Evolutionary conservation across 495 filamentous ascomycete species (phyloP), one percentile per base, ranked within the genome.

Genomic region (Lophiostoma macrostomum): DNA sequence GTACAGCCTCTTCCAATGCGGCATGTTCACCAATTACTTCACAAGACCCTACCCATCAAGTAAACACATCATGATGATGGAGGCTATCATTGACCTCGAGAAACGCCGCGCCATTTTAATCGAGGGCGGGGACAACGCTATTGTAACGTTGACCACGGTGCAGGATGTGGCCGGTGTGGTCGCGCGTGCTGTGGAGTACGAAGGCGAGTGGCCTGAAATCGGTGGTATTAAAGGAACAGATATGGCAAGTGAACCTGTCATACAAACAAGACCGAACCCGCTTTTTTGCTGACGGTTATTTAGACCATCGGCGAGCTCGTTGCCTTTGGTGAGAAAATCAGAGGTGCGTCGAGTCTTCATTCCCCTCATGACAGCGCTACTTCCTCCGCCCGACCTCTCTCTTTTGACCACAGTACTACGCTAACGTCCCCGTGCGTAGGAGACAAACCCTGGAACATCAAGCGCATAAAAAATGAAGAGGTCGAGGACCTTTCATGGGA

Each of bases 1-100:
- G 50, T 85, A 84, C 61, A 71, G 64, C 3, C 64, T 82, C 2
- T 83, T 84, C 55, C 76, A 80, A 30, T 74, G 75, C 0, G 82
- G 80, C 3, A 16, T 78, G 1, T 78, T 83, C 62, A 22, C 75
- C 0, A 63, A 83, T 60, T 83, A 82, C 54, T 53, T 82, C 0
- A 73, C 77, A 12, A 52, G 51, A 24, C 80, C 81, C 0, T 63
- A 77, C 31, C 69, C 73, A 53, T 73, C 78, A 6, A 38, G 74
- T 14, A 77, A 74, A 39, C 62, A 83, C 52, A n/a, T 85, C 4
- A 46, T 58, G 4, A 66, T 65, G 0, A 45, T 78, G 1, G 52
- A 77, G 4, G 70, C 48, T 0, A 34, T 65, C 0, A 67, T 76
- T 46, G 76, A 82, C 61, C 76, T 79, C 42, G 31, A 71, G 4